phyloP scores from a whole-genome alignment of 1,139 yeast species.

The Kodamaea suecica region DNA sequence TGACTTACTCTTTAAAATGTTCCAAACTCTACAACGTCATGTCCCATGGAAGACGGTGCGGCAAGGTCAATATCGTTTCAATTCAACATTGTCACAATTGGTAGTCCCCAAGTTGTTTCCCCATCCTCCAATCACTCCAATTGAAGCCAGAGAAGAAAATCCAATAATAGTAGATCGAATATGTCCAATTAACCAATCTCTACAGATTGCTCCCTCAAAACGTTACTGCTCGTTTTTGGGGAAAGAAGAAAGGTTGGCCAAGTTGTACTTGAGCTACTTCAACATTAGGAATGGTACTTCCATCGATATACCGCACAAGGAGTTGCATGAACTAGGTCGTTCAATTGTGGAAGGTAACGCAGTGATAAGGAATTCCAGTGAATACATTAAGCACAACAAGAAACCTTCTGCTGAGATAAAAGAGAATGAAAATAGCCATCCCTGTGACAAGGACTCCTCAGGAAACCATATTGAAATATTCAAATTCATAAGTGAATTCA shows the following conservation, averaged over 20 bases:
- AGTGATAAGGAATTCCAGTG: neutral
- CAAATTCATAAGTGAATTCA: conserved; percentile 2
- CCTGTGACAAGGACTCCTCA: too few relatives aligned
- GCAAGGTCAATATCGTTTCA: neutral
- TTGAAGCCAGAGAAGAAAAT: too few relatives aligned
- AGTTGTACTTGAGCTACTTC: conserved; percentile 1
- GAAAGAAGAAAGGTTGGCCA: neutral
- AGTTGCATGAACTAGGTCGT: neutral
- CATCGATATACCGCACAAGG: neutral
- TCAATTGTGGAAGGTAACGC: neutral
- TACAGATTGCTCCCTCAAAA: neutral
- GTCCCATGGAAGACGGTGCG: neutral
- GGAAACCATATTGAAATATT: neutral
- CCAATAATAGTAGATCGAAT: too few relatives aligned
- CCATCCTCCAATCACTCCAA: neutral
- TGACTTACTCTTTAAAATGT: neutral
- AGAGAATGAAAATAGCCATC: too few relatives aligned
- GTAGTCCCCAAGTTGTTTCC: neutral
- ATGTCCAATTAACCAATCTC: too few relatives aligned
- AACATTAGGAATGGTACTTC: conserved; percentile 1
- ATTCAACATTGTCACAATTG: conserved; percentile 1
- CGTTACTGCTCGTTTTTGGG: neutral
- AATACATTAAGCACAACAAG: too few relatives aligned
- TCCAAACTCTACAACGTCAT: neutral
- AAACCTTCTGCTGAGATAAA: too few relatives aligned